Base-by-base conservation (phyloP, 2,329 filamentous ascomycete species). In the Aspergillus texensis region DNA sequence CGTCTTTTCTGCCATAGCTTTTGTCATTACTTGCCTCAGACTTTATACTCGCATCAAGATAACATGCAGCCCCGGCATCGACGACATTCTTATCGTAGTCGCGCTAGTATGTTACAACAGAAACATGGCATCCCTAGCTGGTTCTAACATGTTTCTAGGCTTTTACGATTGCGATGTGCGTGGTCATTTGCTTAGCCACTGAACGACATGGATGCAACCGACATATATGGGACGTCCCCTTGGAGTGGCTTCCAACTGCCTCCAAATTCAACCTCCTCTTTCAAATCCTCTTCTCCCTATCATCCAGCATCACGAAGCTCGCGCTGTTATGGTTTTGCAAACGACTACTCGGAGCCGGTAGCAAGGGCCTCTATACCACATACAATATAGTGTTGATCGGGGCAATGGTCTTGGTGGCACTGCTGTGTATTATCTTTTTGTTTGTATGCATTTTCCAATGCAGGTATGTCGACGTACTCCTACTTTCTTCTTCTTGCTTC, bases 11-110 rank as follows among this genome's bases (percentile, higher is more conserved):
- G 68, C 67, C 4, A 50, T 84, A 4, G 77, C 80, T 1, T 72
- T 80, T 11, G 32, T 80, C 1, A 70, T 82, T 2, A 80, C 82
- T 58, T 60, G 67, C 16, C 74, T 82, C 36, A 79, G 84, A 24
- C 72, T 85, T 52, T 85, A 80, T 71, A 82, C 82, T 19, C 77
- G 83, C 19, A 32, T 82, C 1, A 68, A 71, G 14, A 76, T 85
- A 30, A 80, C 80, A 12, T 80, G 75, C 65, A 84, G 79, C 24
- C 74, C 79, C 32, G 83, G 83, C 16, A 26, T 81, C 6, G 83
- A 85, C 63, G 83, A 85, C 67, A 63, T 78, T 21, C 68, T 85
- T 12, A 81, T 84, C 56, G 67, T 81, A 41, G 50, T 80, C 41
- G 79, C 80, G 11, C 75, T 84, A 68, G 65, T 83, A 68, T 26